Base-by-base conservation (phyloP, 305 asterid genomes). In the Solanum hybrid region DNA sequence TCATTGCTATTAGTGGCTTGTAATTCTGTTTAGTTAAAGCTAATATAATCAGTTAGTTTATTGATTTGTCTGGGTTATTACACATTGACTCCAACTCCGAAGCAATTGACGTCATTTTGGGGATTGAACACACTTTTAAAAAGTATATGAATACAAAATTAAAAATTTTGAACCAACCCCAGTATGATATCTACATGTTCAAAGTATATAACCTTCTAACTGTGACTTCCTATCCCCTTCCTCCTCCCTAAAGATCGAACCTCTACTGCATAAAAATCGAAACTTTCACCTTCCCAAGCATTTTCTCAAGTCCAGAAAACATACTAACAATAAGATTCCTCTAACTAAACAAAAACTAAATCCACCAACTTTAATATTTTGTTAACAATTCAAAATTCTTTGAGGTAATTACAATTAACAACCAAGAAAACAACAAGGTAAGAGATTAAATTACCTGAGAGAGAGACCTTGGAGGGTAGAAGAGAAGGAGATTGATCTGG, bases 381-480 rank as follows among this genome's bases (percentile, higher is more conserved):
- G 51, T 11, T 18, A 78, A 80, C 64, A 80, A 80, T 24, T 80
- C 64, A 80, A 24, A 80, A 37, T 24, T 5, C 3, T 10, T n/a
- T 31, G 42, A 86, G 14, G 11, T 42, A 12, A 74, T 51, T 9
- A 18, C 26, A 87, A 85, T 40, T 29, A 61, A 78, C 24, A 26
- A 79, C 84, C 33, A 28, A 28, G 2, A 14, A 37, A 79, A 51
- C 61, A 14, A 29, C n/a, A n/a, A n/a, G n/a, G n/a, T n/a, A n/a
- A n/a, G n/a, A n/a, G n/a, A n/a, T n/a, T n/a, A n/a, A 87, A 35
- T 93, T 92, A 96, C 98, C 87, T 93, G 87, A 94, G 67, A 61
- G 94, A 89, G 67, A 91, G 28, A 80, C 88, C 26, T n/a, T 86
- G 92, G 87, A 93, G 89, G 82, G 91, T 95, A 85, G 98, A 95